Evolutionary conservation across 257 asterid species (phyloP), one percentile per base, ranked within the genome.

Genomic region (Fraxinus quadrangulata): DNA sequence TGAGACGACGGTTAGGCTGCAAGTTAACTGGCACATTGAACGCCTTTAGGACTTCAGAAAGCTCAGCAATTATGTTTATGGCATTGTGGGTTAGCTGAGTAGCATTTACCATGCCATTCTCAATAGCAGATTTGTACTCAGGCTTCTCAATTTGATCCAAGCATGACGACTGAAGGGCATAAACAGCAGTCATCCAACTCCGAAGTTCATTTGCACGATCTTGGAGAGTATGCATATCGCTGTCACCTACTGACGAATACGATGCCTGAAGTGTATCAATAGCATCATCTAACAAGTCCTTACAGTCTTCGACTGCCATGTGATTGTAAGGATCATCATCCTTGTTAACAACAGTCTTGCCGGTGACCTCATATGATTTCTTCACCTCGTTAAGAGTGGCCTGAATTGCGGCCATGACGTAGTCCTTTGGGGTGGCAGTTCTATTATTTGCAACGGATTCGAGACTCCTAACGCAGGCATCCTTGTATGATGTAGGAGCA

Each of bases 71-170:
- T 26, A 93, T 82, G 80, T 83, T 78, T 75, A 93, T 84, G 3
- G 96, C 96, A 54, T 93, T 93, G 40, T 86, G 83, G 1, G 96
- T 86, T 47, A 90, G 88, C 74, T 92, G 95, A 0, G 90, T 88
- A 71, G 91, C 71, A 66, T 81, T 84, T 19, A 59, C 2, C 78
- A 61, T 72, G 23, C 88, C 88, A 4, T 86, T 69, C 77, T 82
- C 73, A n/a, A 86, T 49, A 40, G 75, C 73, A 0, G 78, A 63
- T 65, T 74, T 86, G 70, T 80, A 82, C 77, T 84, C 86, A 0
- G 83, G 85, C 23, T 84, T 84, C 7, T 82, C 79, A 5, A 82
- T 40, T 1, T 75, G 84, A 67, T 87, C 90, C 0, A 76, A 0
- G 59, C 88, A 87, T 1, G 67, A 21, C 1, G 86, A 70, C 49